A percentile compares a stretch with the other conserved stretches of the same genome.
These are phyloP conservation scores for Exophiala alcalophila DNA, from an alignment of 2,329 filamentous ascomycete genomes.

Conservation along the genomic window DNA sequence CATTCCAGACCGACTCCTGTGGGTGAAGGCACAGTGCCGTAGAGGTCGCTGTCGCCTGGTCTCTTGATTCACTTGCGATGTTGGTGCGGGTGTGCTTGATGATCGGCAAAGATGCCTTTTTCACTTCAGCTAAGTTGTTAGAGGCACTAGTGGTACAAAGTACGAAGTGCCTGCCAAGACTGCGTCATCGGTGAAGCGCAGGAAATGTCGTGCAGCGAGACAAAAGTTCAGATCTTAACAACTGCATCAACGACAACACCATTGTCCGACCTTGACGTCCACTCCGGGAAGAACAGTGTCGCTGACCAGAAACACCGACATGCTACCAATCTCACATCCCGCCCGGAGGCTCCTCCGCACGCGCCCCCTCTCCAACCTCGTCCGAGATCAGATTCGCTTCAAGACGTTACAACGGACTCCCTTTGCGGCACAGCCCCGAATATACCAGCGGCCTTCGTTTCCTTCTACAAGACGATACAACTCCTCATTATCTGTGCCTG, in stretches of 20 bases:
- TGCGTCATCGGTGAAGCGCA: too few relatives aligned
- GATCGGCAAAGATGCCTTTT: conserved; percentile 7
- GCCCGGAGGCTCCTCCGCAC: conserved; percentile 1
- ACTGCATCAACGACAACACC: too few relatives aligned
- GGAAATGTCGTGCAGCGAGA: too few relatives aligned
- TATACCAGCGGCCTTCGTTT: conserved; percentile 1
- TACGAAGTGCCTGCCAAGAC: conserved; percentile 5
- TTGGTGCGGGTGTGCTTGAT: neutral
- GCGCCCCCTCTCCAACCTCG: neutral
- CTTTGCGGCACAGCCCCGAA: too few relatives aligned
- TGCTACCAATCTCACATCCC: conserved; percentile 11
- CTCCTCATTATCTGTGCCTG: conserved; percentile 24
- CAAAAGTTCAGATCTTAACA: too few relatives aligned
- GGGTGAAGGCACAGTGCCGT: too few relatives aligned
- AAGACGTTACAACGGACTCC: too few relatives aligned
- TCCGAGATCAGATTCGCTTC: too few relatives aligned
- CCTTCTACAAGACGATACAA: conserved; percentile 14
- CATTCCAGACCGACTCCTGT: too few relatives aligned
- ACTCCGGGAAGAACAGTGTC: too few relatives aligned
- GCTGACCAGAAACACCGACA: neutral
- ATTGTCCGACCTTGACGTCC: too few relatives aligned
- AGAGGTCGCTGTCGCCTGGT: neutral
- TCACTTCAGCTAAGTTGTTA: too few relatives aligned
- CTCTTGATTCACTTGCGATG: neutral
- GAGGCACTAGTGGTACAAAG: neutral